Conservation (phyloP, 139 green algal genomes). For the Raphidocelis subcapitata region DNA sequence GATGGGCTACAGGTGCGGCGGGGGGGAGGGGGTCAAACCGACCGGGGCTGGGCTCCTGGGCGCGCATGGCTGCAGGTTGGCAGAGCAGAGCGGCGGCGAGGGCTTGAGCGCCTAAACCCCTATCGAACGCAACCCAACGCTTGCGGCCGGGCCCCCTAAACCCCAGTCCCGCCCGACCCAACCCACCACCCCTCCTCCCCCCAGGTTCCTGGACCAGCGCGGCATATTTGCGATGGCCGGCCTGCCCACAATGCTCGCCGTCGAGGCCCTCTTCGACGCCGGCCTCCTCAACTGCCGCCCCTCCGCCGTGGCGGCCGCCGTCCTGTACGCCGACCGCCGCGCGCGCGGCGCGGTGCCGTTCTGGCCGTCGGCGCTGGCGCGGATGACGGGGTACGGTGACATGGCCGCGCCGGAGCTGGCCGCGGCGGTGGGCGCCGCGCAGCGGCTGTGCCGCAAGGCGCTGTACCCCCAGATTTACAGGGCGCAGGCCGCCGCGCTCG, state of each 20-base stretch:
- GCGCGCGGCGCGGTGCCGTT: constrained; percentile 77
- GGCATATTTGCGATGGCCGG: constrained; percentile 44
- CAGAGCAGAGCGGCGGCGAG: too few species aligned
- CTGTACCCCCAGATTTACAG: constrained; percentile 39
- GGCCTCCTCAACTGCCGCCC: constrained; percentile 83
- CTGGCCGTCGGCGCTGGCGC: constrained; percentile 81
- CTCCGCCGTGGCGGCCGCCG: constrained; percentile 74
- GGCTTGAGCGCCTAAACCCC: neutral
- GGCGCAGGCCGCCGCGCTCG: neutral
- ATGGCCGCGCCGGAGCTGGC: constrained; percentile 74
- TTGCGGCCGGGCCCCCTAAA: neutral
- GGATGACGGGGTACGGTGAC: constrained; percentile 80
- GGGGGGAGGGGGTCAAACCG: too few species aligned
- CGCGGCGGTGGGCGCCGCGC: constrained; percentile 72
- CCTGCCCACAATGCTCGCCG: constrained; percentile 52
- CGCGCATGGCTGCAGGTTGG: too few species aligned
- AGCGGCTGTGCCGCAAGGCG: constrained; percentile 60
- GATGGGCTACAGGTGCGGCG: constrained; percentile 43
- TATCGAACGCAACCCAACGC: neutral
- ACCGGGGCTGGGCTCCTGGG: too few species aligned
- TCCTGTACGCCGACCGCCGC: constrained; percentile 79
- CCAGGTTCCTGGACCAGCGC: constrained; percentile 30
- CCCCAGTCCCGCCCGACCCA: too few species aligned
- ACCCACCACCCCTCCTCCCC: too few species aligned
- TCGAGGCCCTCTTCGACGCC: constrained; percentile 66